Evolutionary conservation across 495 filamentous ascomycete genomes (phyloP).

Genomic region (Bacidia rubella): DNA sequence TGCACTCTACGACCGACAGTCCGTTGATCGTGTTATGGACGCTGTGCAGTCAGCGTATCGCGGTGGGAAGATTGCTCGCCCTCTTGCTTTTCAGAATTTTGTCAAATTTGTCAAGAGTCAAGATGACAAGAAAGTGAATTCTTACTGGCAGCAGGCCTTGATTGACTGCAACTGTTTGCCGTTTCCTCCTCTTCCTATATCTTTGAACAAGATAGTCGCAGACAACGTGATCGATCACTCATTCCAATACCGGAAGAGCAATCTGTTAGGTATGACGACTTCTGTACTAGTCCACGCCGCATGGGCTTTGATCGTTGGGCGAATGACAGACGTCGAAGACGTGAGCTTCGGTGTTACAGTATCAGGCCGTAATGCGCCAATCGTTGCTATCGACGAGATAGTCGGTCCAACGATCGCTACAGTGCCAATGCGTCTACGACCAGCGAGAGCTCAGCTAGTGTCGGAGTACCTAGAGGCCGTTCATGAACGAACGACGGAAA

Average conservation of each 20-base stretch:
- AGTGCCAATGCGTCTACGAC: slow-evolving; percentile 36
- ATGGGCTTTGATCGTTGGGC: slow-evolving; percentile 23
- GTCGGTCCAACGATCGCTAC: slow-evolving; percentile 47
- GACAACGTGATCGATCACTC: neutral
- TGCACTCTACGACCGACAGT: slow-evolving; percentile 16
- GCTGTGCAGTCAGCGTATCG: slow-evolving; percentile 5
- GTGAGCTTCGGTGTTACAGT: slow-evolving; percentile 36
- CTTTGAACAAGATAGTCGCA: no score
- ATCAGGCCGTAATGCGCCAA: slow-evolving; percentile 37
- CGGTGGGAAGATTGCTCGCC: no score
- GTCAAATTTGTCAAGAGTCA: neutral
- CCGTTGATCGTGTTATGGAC: slow-evolving; percentile 7
- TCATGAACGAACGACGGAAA: slow-evolving; percentile 31
- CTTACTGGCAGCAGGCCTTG: neutral
- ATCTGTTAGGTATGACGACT: neutral
- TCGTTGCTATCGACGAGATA: slow-evolving; percentile 37
- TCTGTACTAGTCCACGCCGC: slow-evolving; percentile 19
- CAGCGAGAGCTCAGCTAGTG: slow-evolving; percentile 13
- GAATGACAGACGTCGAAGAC: slow-evolving; percentile 18
- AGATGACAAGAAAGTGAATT: neutral
- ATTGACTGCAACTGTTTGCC: neutral
- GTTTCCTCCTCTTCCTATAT: neutral
- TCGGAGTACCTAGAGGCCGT: slow-evolving; percentile 28
- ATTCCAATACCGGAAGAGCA: no score
- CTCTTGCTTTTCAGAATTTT: no score